Evolutionary conservation across 2,329 filamentous ascomycete genomes (phyloP).

Genomic region (Seiridium unicorne): DNA sequence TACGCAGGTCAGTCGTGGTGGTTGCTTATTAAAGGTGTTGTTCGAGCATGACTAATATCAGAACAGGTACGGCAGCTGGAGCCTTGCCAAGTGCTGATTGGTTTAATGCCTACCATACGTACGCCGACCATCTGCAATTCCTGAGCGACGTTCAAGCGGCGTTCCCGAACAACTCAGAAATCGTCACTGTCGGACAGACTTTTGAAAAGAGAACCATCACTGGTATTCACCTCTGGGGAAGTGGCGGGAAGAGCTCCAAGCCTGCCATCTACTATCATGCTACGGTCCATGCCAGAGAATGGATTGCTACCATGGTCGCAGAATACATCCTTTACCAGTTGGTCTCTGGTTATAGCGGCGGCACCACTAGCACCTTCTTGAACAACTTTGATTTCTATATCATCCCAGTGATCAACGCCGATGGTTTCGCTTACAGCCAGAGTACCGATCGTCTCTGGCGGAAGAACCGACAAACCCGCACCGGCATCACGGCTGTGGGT

Average conservation of each 20-base stretch:
- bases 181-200: constrained; percentile 44
- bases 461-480: constrained; percentile 46
- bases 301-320: constrained; percentile 50
- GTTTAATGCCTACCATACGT: constrained; percentile 54
- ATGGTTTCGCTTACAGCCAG: constrained; percentile 51
- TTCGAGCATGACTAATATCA: constrained; percentile 4
- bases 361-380: constrained; percentile 40
- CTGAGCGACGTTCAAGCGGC: constrained; percentile 42
- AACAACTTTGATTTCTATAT: constrained; percentile 60
- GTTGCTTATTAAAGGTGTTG: not conserved
- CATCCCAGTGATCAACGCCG: constrained; percentile 51
- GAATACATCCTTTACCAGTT: constrained; percentile 50
- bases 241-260: constrained; percentile 38
- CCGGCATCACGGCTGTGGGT: constrained; percentile 41
- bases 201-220: constrained; percentile 52
- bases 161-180: constrained; percentile 45
- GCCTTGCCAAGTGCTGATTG: constrained; percentile 38
- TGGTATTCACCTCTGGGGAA: constrained; percentile 57
- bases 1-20: constrained; percentile 18
- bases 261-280: constrained; percentile 50
- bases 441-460: constrained; percentile 50
- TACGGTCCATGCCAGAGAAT: constrained; percentile 53
- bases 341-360: constrained; percentile 39
- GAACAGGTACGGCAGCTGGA: constrained; percentile 14
- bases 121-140: constrained; percentile 49